Percentiles rank a stretch among this genome's conserved stretches.
phyloP scores from a whole-genome alignment of 2,329 filamentous ascomycete species.

The Sporothrix curviconia region DNA sequence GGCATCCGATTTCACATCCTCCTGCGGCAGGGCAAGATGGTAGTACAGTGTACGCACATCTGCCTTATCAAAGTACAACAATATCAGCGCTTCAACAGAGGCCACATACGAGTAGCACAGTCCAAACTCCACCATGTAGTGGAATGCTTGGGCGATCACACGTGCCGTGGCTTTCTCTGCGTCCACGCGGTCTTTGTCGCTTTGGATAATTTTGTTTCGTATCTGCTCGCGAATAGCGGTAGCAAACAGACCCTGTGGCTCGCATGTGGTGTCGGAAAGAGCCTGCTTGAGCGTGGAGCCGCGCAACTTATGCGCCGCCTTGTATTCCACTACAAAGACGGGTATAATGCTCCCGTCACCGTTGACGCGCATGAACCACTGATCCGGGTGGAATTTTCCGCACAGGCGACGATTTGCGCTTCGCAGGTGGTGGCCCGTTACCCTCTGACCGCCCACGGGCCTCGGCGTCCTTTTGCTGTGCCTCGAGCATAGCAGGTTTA shows the following conservation, averaged over 20 bases:
- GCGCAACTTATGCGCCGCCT: conserved; percentile 13
- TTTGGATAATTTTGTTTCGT: not conserved
- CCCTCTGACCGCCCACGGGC: not conserved
- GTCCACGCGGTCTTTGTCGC: not conserved
- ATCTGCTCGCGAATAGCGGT: not conserved
- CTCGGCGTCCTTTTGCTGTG: not conserved
- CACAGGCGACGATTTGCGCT: not conserved
- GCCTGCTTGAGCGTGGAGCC: not conserved
- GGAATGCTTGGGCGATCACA: conserved; percentile 8
- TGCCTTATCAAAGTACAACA: not conserved
- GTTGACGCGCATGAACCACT: conserved; percentile 8
- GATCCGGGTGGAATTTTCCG: conserved; percentile 6
- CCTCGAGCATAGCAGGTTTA: conserved; percentile 1
- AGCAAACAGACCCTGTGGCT: not conserved
- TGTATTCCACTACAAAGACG: conserved; percentile 11
- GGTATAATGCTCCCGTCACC: conserved; percentile 1
- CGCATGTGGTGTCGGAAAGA: not conserved
- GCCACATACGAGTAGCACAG: conserved; percentile 9
- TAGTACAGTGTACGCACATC: conserved; percentile 7
- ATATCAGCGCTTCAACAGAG: conserved; percentile 1
- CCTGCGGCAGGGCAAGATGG: conserved; percentile 1
- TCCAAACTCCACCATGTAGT: conserved; percentile 13
- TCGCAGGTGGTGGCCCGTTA: not conserved
- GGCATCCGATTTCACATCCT: not conserved
- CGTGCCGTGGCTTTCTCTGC: not conserved